Base-by-base conservation (phyloP, 1,284 basidiomycete genomes). In the Coniophora puteana region DNA sequence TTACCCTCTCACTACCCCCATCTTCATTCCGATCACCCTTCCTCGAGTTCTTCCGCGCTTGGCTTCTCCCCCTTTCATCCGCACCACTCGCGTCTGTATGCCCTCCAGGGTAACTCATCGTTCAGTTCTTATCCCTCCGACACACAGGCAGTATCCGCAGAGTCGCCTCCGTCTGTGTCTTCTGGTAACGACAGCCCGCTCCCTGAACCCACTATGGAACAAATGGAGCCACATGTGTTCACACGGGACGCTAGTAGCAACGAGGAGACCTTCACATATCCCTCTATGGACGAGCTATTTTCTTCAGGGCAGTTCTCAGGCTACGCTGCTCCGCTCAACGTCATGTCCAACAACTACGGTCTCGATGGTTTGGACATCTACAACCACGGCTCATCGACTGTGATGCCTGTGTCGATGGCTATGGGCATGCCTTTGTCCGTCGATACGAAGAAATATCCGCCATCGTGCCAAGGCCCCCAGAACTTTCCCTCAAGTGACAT, bases 391-490 rank as follows among this genome's bases (percentile, higher is more conserved):
- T 57, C 62, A 2, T 47, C 62, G 0, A 59, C 62, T 11, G 61
- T 62, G 22, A 29, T 62, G 36, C 49, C 64, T 40, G 41, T 62
- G 37, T 65, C 62, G 2, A 22, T 55, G 34, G 55, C 58, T 2
- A 62, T 64, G 59, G 49, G 49, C 4, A 63, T 63, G 24, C 43
- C 57, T 0, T 60, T 58, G 59, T 60, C 62, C 3, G 55, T 55
- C 0, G 53, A 61, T 26, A 38, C 49, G 1, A 60, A 64, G 52
- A 63, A 64, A 53, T 60, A 63, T 37, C 62, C 63, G 47, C 58
- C 59, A n/a, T n/a, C n/a, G n/a, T n/a, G 61, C 48, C 61, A 50
- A 63, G 51, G 64, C 47, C 60, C 25, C 59, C 57, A 53, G 49
- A 49, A 51, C n/a, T n/a, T n/a, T n/a, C n/a, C n/a, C n/a, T n/a